phyloP scores from a whole-genome alignment of 2,329 filamentous ascomycete genomes.

The Emericellopsis cladophorae region DNA sequence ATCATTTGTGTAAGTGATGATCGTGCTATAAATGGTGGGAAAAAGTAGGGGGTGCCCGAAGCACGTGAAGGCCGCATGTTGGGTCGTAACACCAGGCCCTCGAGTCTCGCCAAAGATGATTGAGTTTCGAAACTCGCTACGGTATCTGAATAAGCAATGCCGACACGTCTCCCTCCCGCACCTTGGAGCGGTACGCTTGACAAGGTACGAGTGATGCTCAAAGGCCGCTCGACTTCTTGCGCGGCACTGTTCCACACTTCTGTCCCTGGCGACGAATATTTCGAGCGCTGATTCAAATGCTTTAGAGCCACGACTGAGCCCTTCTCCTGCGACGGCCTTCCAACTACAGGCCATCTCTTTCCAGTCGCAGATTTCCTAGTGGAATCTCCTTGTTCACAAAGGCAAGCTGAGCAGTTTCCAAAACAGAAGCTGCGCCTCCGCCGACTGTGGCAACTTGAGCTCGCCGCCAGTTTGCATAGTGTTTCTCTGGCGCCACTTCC shows the following conservation, averaged over 20 bases:
- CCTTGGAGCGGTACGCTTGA: constrained; percentile 37
- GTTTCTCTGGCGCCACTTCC: too few species aligned
- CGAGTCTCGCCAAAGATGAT: constrained; percentile 28
- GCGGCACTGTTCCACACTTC: constrained; percentile 48
- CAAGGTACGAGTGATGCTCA: constrained; percentile 29
- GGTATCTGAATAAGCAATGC: constrained; percentile 38
- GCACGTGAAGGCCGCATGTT: too few species aligned
- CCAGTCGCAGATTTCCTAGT: constrained; percentile 49
- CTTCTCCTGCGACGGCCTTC: constrained; percentile 44
- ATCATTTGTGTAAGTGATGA: too few species aligned
- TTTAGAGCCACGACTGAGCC: constrained; percentile 36
- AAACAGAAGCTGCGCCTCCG: too few species aligned
- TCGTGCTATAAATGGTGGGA: too few species aligned
- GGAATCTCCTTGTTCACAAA: constrained; percentile 47
- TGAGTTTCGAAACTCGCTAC: constrained; percentile 43
- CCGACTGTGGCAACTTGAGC: too few species aligned
- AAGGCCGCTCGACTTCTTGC: constrained; percentile 59
- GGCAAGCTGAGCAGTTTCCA: constrained; percentile 23
- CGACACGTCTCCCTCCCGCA: constrained; percentile 41
- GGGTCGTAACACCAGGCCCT: too few species aligned
- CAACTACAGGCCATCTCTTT: constrained; percentile 54
- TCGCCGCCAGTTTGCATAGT: too few species aligned
- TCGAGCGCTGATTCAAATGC: constrained; percentile 45
- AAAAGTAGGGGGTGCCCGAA: too few species aligned
- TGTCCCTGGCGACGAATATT: constrained; percentile 56